Conservation (phyloP, 768 basidiomycete species). For the Gloeopeniophorella convolvens region DNA sequence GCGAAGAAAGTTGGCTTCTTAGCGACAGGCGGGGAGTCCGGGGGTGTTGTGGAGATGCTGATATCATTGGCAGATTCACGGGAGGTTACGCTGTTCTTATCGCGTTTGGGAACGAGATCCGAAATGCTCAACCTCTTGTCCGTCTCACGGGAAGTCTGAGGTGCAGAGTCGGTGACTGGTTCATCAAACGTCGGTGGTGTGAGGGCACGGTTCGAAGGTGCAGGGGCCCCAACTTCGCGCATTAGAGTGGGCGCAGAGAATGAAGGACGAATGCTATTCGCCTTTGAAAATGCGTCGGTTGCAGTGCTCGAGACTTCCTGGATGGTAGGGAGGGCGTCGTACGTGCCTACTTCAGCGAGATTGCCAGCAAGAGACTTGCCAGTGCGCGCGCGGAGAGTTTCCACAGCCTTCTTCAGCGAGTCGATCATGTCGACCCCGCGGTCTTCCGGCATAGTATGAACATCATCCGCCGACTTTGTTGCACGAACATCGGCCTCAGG, state of each 20-base stretch:
- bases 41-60: slow-evolving; percentile 19
- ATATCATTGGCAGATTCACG: background rate
- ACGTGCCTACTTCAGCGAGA: background rate
- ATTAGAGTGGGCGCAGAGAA: slow-evolving; percentile 3
- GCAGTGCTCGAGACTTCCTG: slow-evolving; percentile 40
- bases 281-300: slow-evolving; percentile 43
- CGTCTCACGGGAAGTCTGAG: slow-evolving; percentile 13
- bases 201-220: background rate
- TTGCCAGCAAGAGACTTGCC: slow-evolving; percentile 57
- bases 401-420: slow-evolving; percentile 64
- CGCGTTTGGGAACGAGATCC: slow-evolving; percentile 42
- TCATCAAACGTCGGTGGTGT: background rate
- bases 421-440: slow-evolving; percentile 49
- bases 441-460: background rate
- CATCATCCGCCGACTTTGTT: slow-evolving; percentile 7
- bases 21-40: slow-evolving; percentile 18
- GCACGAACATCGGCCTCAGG: background rate
- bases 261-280: background rate
- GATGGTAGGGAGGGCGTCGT: background rate
- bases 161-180: background rate
- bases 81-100: slow-evolving; percentile 32
- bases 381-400: slow-evolving; percentile 54
- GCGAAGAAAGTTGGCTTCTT: slow-evolving; percentile 25
- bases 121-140: slow-evolving; percentile 48
- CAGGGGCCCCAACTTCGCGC: background rate